Percentiles rank a stretch among this genome's conserved stretches.
These are phyloP conservation scores for Elymus sibiricus DNA, from an alignment of 176 grass and related monocot species.

Conservation along the genomic window DNA sequence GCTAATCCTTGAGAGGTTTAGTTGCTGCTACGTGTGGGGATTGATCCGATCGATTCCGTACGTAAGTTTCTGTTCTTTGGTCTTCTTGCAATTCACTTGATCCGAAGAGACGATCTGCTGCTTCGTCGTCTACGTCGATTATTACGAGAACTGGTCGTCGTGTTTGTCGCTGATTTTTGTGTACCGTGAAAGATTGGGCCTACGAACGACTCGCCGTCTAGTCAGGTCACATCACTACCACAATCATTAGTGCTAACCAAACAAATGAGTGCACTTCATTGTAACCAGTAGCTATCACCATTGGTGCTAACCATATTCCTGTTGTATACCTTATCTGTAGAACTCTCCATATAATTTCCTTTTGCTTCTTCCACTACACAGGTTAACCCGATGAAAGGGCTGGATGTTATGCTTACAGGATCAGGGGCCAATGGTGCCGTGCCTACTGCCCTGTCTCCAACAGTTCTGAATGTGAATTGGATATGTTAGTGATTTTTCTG, in stretches of 20 bases:
- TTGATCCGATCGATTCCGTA: too few species aligned
- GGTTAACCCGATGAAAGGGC: conserved; percentile 76
- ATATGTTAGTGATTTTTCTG: conserved; percentile 59
- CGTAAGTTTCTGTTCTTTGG: too few species aligned
- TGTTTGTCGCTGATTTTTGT: too few species aligned
- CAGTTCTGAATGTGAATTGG: conserved; percentile 79
- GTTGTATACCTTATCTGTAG: background rate
- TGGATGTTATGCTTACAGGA: conserved; percentile 58
- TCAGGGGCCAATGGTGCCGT: conserved; percentile 53
- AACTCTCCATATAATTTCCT: conserved; percentile 1
- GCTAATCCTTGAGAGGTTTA: too few species aligned
- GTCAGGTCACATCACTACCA: too few species aligned
- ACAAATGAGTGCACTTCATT: background rate
- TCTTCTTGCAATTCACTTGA: too few species aligned
- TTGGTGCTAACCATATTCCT: conserved; percentile 4
- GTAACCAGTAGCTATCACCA: background rate
- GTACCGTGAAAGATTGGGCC: too few species aligned
- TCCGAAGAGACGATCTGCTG: too few species aligned
- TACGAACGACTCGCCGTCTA: too few species aligned
- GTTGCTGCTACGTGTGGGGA: too few species aligned
- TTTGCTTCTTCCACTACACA: conserved; percentile 24
- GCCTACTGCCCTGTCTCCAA: conserved; percentile 84
- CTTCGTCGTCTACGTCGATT: too few species aligned
- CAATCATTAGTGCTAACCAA: conserved; percentile 1
- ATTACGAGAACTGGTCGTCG: too few species aligned